Evolutionary conservation across 2,329 filamentous ascomycete genomes (phyloP).

Genomic region (Trichoderma sp.): DNA sequence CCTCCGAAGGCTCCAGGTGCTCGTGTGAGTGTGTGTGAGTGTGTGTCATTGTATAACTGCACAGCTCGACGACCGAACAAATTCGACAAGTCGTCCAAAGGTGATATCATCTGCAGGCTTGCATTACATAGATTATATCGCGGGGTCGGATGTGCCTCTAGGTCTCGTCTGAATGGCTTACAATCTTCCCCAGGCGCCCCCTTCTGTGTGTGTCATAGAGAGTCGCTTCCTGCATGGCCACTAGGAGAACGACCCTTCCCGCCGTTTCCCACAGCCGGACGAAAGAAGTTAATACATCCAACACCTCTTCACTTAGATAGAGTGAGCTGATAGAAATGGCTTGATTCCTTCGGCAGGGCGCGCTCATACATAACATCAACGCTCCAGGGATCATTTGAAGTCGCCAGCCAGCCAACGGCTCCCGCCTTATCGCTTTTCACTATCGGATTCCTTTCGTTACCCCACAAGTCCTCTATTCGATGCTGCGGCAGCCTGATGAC

Average conservation of each 20-base stretch:
- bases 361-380: neutral
- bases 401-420: neutral
- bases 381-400: neutral
- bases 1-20: neutral
- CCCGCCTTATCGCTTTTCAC: neutral
- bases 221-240: neutral
- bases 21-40: neutral
- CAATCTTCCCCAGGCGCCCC: neutral
- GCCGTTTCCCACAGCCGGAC: too few relatives aligned
- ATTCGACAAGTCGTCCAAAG: neutral
- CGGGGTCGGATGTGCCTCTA: conserved; percentile 13
- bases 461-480: neutral
- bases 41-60: too few relatives aligned
- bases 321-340: too few relatives aligned
- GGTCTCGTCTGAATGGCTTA: neutral
- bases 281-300: neutral
- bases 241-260: neutral
- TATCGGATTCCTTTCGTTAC: too few relatives aligned
- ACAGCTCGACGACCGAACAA: neutral
- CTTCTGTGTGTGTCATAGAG: neutral
- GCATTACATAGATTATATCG: conserved; percentile 10
- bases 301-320: neutral
- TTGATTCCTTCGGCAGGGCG: neutral
- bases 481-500: conserved; percentile 22
- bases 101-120: conserved; percentile 24